Base-by-base conservation (phyloP, 2,329 filamentous ascomycete species). In the Cytospora leucostoma region DNA sequence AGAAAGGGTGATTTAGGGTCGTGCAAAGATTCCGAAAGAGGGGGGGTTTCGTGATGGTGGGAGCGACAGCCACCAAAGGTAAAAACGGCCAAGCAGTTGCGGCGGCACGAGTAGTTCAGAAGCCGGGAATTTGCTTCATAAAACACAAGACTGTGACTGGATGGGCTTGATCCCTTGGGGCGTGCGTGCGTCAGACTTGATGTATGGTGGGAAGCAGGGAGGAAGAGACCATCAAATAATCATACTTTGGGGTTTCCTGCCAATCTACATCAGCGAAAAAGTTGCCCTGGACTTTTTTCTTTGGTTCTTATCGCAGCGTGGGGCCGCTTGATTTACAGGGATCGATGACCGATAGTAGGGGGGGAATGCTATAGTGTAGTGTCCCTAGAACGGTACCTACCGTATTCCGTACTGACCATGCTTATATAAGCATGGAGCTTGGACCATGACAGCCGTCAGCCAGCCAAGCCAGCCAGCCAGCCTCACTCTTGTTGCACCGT, bases 11-110 rank as follows among this genome's bases (percentile, higher is more conserved):
- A 53, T 50, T 53, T 58, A 50, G 47, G 57, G 54, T 66, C 54
- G 64, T 59, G 64, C 61, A 66, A 63, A 44, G 56, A 40, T 40
- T 34, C 56, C 56, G 50, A 63, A 61, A 52, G 63, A 65, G 64
- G 66, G 62, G 44, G 49, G 60, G 57, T 51, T 27, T 59, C 38
- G 61, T 55, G 35, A 40, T 38, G 35, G 50, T 21, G 44, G 49
- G 27, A 47, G 21, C 49, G 58, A 19, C 38, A 55, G 58, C 32
- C 51, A 55, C 58, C 55, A 59, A 19, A 59, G 55, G 59, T 56
- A 51, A 57, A 53, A 62, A 27, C 37, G 55, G 49, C 55, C 47
- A 58, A 10, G 15, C 32, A 17, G 15, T 17, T 37, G 54, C 44
- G 47, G 38, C 56, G 49, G 63, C 40, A 40, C 35, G 34, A 50